phyloP scores from a whole-genome alignment of 2,329 filamentous ascomycete genomes.

The Aspergillus neoniger region DNA sequence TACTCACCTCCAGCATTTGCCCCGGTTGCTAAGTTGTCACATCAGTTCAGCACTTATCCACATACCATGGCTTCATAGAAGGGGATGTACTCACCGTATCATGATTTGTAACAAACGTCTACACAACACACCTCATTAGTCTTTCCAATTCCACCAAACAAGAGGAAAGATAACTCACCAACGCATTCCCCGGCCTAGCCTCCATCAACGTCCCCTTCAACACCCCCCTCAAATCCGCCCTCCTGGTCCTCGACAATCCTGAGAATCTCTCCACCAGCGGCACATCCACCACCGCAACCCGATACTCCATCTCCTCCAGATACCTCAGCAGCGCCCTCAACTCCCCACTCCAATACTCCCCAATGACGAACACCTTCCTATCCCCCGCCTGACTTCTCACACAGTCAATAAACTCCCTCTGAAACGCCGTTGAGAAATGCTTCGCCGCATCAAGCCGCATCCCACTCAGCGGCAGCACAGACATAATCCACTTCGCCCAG shows the following conservation, averaged over 20 bases:
- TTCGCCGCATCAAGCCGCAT: constrained; percentile 73
- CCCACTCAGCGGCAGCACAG: constrained; percentile 62
- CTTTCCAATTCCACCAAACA: too few relatives aligned
- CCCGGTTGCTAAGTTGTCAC: constrained; percentile 13
- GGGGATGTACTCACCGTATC: constrained; percentile 55
- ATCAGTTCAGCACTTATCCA: background rate
- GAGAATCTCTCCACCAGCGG: constrained; percentile 61
- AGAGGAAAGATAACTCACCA: constrained; percentile 43
- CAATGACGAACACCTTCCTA: constrained; percentile 64
- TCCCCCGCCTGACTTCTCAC: constrained; percentile 54
- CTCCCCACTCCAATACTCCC: constrained; percentile 69
- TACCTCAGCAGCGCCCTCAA: constrained; percentile 58
- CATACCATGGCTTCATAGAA: too few relatives aligned
- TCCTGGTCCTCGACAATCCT: constrained; percentile 56
- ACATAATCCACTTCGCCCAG: constrained; percentile 69
- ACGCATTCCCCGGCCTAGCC: constrained; percentile 56
- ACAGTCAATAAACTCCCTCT: constrained; percentile 63
- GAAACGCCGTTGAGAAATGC: constrained; percentile 69
- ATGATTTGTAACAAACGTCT: constrained; percentile 71
- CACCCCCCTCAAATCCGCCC: constrained; percentile 63
- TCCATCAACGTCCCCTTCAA: constrained; percentile 64
- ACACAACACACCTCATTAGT: constrained; percentile 44
- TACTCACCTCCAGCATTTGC: constrained; percentile 17
- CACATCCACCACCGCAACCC: constrained; percentile 66
- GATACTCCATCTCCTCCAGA: constrained; percentile 59